Base-by-base conservation (phyloP, 495 filamentous ascomycete genomes). In the Clavariopsis aquatica region DNA sequence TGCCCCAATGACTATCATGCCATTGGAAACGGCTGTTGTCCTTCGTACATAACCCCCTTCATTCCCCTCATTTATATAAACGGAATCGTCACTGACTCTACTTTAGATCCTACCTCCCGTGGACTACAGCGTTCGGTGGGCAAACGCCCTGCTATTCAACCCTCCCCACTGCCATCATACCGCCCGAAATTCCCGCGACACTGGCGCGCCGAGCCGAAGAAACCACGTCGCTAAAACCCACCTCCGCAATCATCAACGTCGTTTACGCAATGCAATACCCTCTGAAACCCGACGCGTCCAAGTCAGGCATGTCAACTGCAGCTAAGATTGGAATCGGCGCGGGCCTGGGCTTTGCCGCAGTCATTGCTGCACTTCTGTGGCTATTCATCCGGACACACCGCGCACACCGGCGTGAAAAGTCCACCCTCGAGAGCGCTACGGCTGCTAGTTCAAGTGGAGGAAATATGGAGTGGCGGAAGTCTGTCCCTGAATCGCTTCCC, bases 201-300 rank as follows among this genome's bases (percentile, higher is more conserved):
- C 20, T 61, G 24, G 9, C 27, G n/a, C 17, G 47, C 19, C 22
- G 49, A 17, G 24, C 17, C 3, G 24, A 52, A 0, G 20, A 27
- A 10, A 53, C 29, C 49, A 45, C 52, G 26, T 52, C 59, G 12
- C 15, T 31, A 9, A 62, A 59, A 54, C 59, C 65, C 46, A 68
- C 59, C 0, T 68, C 65, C 28, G 65, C 65, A 17, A 59, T 68
- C 22, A 53, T 68, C 13, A 68, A 68, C 47, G 59, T 68, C 52
- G 65, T 68, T 27, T 68, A 68, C 59, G 65, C 65, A 27, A 64
- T 63, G 59, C 52, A 63, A 29, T 68, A 68, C 51, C 59, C 59
- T 5, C 52, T 68, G 28, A 58, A 68, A 45, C 28, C 45, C 31
- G 38, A 34, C 5, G 12, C 31, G 5, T 19, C 49, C 20, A 58